Conservation (phyloP, 2,329 filamentous ascomycete genomes). For the Thelonectria blattea region DNA sequence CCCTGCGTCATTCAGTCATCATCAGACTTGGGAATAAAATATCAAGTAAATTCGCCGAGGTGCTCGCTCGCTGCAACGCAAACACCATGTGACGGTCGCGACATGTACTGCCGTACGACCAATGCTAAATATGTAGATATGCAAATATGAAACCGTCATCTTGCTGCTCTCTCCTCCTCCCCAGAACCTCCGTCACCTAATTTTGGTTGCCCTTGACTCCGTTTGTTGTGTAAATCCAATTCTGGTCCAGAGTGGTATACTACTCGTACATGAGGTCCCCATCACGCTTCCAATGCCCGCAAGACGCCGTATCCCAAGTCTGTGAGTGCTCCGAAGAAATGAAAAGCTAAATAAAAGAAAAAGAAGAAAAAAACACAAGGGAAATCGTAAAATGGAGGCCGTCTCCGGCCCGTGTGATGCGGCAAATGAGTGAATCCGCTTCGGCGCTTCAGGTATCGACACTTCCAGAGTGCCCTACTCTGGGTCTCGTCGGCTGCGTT, state of each 20-base stretch:
- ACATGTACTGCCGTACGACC: constrained; percentile 20
- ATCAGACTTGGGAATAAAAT: not conserved
- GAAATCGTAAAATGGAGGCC: constrained; percentile 25
- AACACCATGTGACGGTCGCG: constrained; percentile 22
- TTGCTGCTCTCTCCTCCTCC: not conserved
- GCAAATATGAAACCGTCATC: constrained; percentile 1
- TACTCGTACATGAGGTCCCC: constrained; percentile 33
- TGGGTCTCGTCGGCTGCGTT: constrained; percentile 12
- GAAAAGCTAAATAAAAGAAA: constrained; percentile 3
- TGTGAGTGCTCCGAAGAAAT: constrained; percentile 8
- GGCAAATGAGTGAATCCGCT: constrained; percentile 18
- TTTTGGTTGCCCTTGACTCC: constrained; percentile 16
- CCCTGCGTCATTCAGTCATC: not conserved
- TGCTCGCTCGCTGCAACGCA: constrained; percentile 18
- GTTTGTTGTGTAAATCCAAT: constrained; percentile 21
- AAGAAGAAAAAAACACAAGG: constrained; percentile 13
- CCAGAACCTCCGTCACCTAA: not conserved
- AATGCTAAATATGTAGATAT: constrained; percentile 12
- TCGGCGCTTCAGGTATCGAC: constrained; percentile 15
- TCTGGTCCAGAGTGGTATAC: constrained; percentile 23
- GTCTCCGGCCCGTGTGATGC: constrained; percentile 31
- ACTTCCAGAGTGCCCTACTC: constrained; percentile 17
- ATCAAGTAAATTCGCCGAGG: constrained; percentile 27
- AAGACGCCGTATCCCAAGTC: constrained; percentile 33
- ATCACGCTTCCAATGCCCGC: constrained; percentile 16